Evolutionary conservation across 352 stramenopile genomes (phyloP), one percentile per base, ranked within the genome.

Genomic region (Globisporangium nagaii): DNA sequence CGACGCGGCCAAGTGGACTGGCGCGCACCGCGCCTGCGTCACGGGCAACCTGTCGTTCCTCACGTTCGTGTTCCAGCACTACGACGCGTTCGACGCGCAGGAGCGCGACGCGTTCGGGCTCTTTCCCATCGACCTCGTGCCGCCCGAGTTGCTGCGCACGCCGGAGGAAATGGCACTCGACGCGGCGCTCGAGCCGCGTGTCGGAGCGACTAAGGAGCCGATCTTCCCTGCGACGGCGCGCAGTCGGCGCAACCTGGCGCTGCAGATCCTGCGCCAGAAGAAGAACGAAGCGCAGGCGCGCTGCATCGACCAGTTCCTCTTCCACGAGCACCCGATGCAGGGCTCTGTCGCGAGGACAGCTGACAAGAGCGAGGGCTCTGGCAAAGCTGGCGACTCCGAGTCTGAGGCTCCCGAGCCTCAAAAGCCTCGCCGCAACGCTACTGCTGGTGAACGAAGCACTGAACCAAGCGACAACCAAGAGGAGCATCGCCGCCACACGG

Each of bases 41-140:
- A 79, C 71, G 0, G 73, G 71, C 27, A 87, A 85, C 61, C 48
- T 85, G 24, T 67, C 62, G 27, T 87, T 87, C 55, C 59, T 87
- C 15, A 43, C 67, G 11, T 87, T 87, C 44, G 61, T 74, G 22
- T 65, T 78, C 28, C 63, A 74, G 35, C 69, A 75, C 42, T 65
- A 73, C 25, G 25, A 53, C 9, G 57, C 75, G 22, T 70, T 67
- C 24, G 58, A 65, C 36, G 42, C 56, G 17, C 56, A 82, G 41
- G 60, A 57, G n/a, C 71, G 75, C 13, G 75, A 86, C 56, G 55
- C 52, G 3, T 86, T 77, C 37, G 75, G 75, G 0, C 53, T 86
- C 20, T 68, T 84, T 25, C 75, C 75, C 4, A 36, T 83, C 42
- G 75, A 86, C 41, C 68, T 86, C 17, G 67, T 86, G 36, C 73